Base-by-base conservation (phyloP, 1,139 yeast genomes). In the Saccharomycopsis hybrid region DNA sequence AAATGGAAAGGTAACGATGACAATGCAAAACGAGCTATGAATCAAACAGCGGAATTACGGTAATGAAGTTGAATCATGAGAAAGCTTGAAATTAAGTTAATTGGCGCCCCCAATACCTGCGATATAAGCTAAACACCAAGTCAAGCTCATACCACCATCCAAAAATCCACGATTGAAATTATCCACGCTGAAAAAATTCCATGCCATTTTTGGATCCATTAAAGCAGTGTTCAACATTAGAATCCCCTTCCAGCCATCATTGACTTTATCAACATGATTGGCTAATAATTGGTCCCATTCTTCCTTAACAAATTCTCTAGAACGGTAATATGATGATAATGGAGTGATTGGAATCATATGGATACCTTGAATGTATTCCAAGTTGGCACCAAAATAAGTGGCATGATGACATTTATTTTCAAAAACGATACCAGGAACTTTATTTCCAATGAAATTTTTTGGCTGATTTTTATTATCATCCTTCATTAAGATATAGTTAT, bases 341-440 rank as follows among this genome's bases (percentile, higher is more conserved):
- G 97, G 92, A 0, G 96, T 88, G 45, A 87, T 71, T 28, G 98
- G 96, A 53, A 92, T 73, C 83, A 94, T 92, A 64, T 92, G 97
- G 56, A 92, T 90, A 62, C 97, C 96, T 61, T 90, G 97, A 50
- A 92, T 89, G 65, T 85, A 92, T 65, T 90, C 92, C 41, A 72
- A 62, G 50, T 78, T 73, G 59, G 73, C 73, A 3, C 96, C 96
- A 61, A 89, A 89, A 68, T 82, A 89, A 1, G 97, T 92, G 2
- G 96, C 88, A 68, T 87, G 95, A 59, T 87, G 96, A 53, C 87
- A 69, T 68, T 92, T 90, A 67, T 90, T 90, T 65, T 90, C 97
- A 64, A 82, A 85, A 47, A 82, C 63, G 42, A 85, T 85, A 38
- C 94, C 94, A 47, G 86, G 74, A 2, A 85, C 92, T 62, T 81